Evolutionary conservation across 129 eudicot genomes (phyloP).

Genomic region (Arctium minus): DNA sequence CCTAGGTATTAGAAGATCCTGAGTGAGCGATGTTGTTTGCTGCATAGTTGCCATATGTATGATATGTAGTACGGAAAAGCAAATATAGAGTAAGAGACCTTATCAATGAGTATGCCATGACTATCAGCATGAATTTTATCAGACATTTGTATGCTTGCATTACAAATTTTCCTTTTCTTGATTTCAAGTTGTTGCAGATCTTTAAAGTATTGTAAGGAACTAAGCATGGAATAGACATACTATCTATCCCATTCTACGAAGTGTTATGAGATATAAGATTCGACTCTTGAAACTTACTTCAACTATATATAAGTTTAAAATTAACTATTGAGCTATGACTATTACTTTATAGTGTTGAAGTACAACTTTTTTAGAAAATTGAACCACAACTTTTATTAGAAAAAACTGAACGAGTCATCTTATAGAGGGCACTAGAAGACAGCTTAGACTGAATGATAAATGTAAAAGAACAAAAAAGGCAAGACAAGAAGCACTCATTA

Average conservation of each 20-base stretch:
- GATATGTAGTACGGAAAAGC: neutral
- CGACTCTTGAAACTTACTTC: neutral
- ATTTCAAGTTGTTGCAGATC: neutral
- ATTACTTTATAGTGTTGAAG: neutral
- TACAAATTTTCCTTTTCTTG: neutral
- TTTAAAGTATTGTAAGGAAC: neutral
- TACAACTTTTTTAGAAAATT: neutral
- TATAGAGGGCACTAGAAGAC: neutral
- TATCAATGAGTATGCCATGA: neutral
- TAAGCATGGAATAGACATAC: constrained; percentile 1
- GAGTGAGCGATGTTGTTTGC: neutral
- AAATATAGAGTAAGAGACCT: constrained; percentile 2
- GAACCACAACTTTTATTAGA: constrained; percentile 2
- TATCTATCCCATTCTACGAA: constrained; percentile 1
- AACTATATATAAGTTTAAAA: neutral
- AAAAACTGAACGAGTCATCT: neutral
- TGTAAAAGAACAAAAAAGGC: neutral
- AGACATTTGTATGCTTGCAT: neutral
- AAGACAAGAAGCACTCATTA: constrained; percentile 14
- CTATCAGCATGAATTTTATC: neutral
- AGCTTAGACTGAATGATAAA: neutral
- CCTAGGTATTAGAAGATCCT: neutral
- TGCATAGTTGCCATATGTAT: constrained; percentile 6
- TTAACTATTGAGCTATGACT: neutral
- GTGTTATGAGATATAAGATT: neutral